Conservation (phyloP, 2,329 filamentous ascomycete species). For the Exophiala calicioides region DNA sequence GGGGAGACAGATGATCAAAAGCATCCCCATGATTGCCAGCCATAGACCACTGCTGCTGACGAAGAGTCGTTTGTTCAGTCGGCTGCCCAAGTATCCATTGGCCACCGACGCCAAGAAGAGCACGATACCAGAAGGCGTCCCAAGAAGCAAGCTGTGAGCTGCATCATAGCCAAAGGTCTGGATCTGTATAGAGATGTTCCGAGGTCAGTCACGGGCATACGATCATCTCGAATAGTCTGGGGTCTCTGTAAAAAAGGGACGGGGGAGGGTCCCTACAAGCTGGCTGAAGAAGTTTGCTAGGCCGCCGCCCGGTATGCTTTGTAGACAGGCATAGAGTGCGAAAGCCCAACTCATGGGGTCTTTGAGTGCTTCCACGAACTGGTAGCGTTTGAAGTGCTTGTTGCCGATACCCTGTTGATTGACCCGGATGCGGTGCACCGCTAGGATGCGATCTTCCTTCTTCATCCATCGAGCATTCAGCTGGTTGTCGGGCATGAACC, state of each 20-base stretch:
- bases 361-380: constrained; percentile 37
- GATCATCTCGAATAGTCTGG: no score
- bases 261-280: not conserved
- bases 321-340: constrained; percentile 40
- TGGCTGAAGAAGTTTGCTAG: not conserved
- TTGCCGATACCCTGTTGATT: constrained; percentile 43
- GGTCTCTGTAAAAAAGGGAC: no score
- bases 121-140: not conserved
- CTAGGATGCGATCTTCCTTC: constrained; percentile 37
- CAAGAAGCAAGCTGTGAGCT: not conserved
- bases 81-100: not conserved
- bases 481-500: constrained; percentile 40
- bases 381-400: constrained; percentile 39
- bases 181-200: not conserved
- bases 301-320: not conserved
- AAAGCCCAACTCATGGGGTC: constrained; percentile 40
- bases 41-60: not conserved
- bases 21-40: not conserved
- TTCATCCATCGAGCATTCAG: constrained; percentile 37
- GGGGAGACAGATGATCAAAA: not conserved
- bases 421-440: constrained; percentile 38
- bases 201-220: no score
- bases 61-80: not conserved
- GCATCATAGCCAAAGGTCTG: not conserved
- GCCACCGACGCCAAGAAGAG: not conserved